Base-by-base conservation (phyloP, 768 basidiomycete species). In the Hericium erinaceus region DNA sequence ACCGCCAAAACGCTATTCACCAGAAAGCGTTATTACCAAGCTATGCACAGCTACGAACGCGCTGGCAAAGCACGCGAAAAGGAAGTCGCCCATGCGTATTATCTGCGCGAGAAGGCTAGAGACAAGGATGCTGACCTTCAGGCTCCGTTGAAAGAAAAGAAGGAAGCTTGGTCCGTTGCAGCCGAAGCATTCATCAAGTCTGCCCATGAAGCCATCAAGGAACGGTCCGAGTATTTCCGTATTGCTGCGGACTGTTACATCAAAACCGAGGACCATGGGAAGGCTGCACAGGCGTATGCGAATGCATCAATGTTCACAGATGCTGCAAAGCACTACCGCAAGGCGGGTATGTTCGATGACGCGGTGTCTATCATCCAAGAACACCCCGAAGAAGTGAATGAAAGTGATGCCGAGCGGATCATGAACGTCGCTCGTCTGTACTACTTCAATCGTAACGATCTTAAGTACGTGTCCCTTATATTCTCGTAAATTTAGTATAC, bases 41-140 rank as follows among this genome's bases (percentile, higher is more conserved):
- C 84, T 0, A 76, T 74, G 70, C 73, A 79, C 51, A 80, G 80
- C 57, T 84, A 77, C 48, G 73, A 76, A 50, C 74, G 77, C 3
- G 85, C 84, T 1, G 67, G 60, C 2, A 64, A 72, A 49, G 67
- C 60, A 0, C 73, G 73, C 15, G 74, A 83, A 66, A 75, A 68
- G 15, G 72, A 67, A 2, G 73, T 83, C 10, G 75, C 82, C 2
- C 60, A 76, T 8, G 80, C 84, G 0, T 84, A 81, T 61, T 72
- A 76, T 54, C 73, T 83, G 5, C 77, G 82, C 56, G 77, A 81
- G 59, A 65, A 74, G 26, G 84, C 84, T 9, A 70, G 75, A 2
- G 68, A 33, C 33, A 33, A 33, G 67, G 12, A 64, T 69, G 24
- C 66, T 68, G 3, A 41, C 58, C 13, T 60, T 12, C 51, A 48